Evolutionary conservation across 108 stramenopile genomes (phyloP).

Genomic region (Cyclostephanos tholiformis): DNA sequence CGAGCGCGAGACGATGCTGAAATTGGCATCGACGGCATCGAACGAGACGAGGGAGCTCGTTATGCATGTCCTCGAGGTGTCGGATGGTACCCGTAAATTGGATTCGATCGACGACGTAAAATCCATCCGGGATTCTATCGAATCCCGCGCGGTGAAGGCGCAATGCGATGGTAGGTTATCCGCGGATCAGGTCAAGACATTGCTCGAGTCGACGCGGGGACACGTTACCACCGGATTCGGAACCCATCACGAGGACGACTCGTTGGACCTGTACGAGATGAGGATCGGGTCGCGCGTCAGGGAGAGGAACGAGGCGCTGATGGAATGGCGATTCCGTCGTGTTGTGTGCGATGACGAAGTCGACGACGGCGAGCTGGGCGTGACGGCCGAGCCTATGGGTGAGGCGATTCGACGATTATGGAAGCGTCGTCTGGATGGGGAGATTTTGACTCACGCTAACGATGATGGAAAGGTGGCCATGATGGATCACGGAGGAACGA

Average conservation of each 20-base stretch:
- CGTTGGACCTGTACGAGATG: constrained; percentile 71
- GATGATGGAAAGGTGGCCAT: neutral
- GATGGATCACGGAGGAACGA: neutral
- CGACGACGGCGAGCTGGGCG: constrained; percentile 24
- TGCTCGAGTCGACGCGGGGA: constrained; percentile 56
- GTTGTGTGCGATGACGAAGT: constrained; percentile 10
- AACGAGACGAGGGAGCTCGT: constrained; percentile 44
- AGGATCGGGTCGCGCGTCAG: constrained; percentile 63
- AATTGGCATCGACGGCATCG: constrained; percentile 62
- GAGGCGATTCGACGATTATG: constrained; percentile 16
- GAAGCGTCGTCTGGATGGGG: neutral
- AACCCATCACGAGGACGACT: constrained; percentile 65
- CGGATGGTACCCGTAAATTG: constrained; percentile 40
- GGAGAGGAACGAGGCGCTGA: constrained; percentile 65
- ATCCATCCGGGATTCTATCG: constrained; percentile 45
- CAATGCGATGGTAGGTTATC: constrained; percentile 46
- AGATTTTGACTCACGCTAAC: neutral
- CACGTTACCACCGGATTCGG: constrained; percentile 72
- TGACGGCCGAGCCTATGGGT: constrained; percentile 42
- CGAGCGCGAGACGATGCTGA: constrained; percentile 47
- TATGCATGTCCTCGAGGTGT: constrained; percentile 46
- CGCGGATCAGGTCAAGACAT: constrained; percentile 36
- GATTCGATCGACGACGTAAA: constrained; percentile 48
- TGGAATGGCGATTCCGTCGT: constrained; percentile 66
- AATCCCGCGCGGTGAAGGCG: constrained; percentile 38